Conservation (phyloP, 208 protist genomes). For the Endotrypanum monterogeii region DNA sequence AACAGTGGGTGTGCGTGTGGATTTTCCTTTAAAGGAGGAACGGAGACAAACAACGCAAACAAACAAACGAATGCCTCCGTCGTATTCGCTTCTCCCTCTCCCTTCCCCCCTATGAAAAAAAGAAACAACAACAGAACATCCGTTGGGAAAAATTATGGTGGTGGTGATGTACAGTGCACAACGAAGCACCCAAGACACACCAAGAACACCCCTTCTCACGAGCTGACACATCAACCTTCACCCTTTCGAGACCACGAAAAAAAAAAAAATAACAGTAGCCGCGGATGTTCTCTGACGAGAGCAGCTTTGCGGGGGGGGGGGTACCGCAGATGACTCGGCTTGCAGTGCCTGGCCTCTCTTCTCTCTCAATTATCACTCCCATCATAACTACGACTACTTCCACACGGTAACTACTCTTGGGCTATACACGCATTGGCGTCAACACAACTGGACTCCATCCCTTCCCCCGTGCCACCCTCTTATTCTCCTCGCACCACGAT, state of each 20-base stretch:
- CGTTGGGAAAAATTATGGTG: too few relatives aligned
- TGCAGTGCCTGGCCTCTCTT: not conserved
- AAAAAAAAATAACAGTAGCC: not conserved
- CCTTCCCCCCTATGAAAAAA: not conserved
- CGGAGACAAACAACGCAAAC: too few relatives aligned
- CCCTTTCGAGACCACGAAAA: too few relatives aligned
- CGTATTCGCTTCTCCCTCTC: too few relatives aligned
- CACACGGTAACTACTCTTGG: not conserved
- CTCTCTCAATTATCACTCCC: not conserved
- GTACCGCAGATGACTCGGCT: not conserved
- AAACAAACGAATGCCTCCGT: not conserved
- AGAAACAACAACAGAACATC: too few relatives aligned
- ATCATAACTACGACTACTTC: too few relatives aligned
- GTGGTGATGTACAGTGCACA: not conserved
- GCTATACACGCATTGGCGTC: not conserved
- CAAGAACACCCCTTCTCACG: not conserved
- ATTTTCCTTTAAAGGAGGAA: too few relatives aligned
- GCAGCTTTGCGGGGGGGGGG: not conserved
- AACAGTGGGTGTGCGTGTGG: too few relatives aligned
- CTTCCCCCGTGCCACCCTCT: too few relatives aligned
- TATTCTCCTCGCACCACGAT: not conserved
- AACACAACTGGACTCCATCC: not conserved
- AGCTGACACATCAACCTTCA: not conserved
- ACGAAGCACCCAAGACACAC: not conserved
- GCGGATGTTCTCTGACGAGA: not conserved